Evolutionary conservation across 331 rosid genomes (phyloP), one percentile per base, ranked within the genome.

Genomic region (Stylosanthes scabra): DNA sequence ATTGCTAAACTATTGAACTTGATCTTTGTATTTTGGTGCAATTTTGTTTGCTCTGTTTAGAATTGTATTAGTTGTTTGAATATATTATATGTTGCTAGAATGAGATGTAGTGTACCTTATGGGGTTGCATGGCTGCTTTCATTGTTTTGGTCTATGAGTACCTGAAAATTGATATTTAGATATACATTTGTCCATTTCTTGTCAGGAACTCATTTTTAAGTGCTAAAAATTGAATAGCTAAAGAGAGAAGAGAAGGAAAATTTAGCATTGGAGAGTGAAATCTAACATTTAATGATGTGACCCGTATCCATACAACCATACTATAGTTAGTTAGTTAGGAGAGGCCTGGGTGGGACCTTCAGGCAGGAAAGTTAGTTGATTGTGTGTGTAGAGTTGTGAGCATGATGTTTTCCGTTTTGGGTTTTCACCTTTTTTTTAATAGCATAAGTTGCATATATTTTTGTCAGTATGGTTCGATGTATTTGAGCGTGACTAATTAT

Each of bases 1-100:
- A 52, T 70, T 78, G 61, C 41, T 61, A 28, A 52, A 15, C 58
- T 52, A 14, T 20, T 52, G 55, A 52, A 13, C 34, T 31, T 74
- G 15, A 14, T 29, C 13, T 9, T 9, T 44, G 1, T 41, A 9
- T 62, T 66, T 11, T 27, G 9, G 15, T 68, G 62, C 42, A 29
- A 29, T 55, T 49, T 80, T 57, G 39, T 37, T 56, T 74, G 16
- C 46, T 55, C 49, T 42, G 27, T 27, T 29, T 11, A 12, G 12
- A 27, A 3, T 69, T 63, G 31, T 41, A 14, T 51, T 61, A 11
- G 63, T 47, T 58, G 45, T 76, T 14, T 47, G 55, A 66, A 20
- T 58, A 58, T 34, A 46, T 68, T 49, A 20, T 58, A 58, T 34
- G 55, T 68, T 49, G 70, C 34, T 66, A 15, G 31, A 58, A 37